These are phyloP conservation scores for Daldinia loculata DNA, from an alignment of 495 filamentous ascomycete genomes.

Conservation along the genomic window DNA sequence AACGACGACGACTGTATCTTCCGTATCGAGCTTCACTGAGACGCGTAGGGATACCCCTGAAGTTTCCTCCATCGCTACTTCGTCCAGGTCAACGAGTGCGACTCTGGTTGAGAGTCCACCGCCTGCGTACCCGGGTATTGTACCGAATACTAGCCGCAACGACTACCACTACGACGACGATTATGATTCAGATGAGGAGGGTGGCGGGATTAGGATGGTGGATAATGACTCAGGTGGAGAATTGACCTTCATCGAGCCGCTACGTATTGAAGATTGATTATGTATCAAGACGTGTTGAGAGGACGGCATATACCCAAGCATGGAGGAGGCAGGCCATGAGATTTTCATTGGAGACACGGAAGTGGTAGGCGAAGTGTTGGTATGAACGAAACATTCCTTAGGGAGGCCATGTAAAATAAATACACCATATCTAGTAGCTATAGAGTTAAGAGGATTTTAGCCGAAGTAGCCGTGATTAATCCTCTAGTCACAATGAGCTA, in stretches of 20 bases:
- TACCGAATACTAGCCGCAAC: constrained; percentile 39
- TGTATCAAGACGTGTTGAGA: neutral
- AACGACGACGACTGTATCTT: neutral
- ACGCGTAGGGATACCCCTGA: neutral
- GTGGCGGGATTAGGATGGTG: constrained; percentile 59
- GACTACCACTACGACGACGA: constrained; percentile 50
- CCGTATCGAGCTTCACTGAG: constrained; percentile 3
- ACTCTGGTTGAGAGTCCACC: constrained; percentile 5
- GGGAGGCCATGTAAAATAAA: neutral
- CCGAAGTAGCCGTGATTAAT: no score
- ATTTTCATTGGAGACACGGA: neutral
- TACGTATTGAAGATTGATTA: constrained; percentile 30
- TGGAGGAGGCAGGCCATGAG: neutral
- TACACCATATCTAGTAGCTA: neutral
- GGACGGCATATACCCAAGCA: constrained; percentile 19
- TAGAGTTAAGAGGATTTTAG: no score
- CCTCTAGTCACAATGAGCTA: neutral
- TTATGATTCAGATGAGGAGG: constrained; percentile 55
- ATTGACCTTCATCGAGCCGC: constrained; percentile 46
- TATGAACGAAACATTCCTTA: neutral
- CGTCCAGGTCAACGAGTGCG: constrained; percentile 3
- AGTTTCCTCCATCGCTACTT: neutral
- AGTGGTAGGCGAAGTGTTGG: neutral
- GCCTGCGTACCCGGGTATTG: constrained; percentile 15
- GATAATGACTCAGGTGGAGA: constrained; percentile 58